phyloP scores from a whole-genome alignment of 106 monocot species.

The Dendrobium nobile region DNA sequence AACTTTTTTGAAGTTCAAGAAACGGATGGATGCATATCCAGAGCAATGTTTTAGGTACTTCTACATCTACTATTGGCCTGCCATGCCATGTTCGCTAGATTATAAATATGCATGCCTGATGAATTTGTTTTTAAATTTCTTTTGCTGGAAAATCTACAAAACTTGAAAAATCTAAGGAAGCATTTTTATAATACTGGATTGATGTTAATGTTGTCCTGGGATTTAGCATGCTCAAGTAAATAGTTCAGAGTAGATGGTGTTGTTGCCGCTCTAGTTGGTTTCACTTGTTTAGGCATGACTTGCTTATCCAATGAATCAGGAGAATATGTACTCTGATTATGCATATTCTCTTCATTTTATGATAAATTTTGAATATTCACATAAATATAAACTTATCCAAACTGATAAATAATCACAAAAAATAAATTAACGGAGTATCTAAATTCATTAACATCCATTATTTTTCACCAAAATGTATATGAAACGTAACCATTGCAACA shows the following conservation, averaged over 20 bases:
- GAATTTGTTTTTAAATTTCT: background rate
- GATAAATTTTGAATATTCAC: too few relatives aligned
- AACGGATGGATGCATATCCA: constrained; percentile 70
- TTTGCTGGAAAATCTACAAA: background rate
- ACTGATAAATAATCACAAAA: too few relatives aligned
- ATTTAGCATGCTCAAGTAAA: background rate
- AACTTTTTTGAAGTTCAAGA: constrained; percentile 95
- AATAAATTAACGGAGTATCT: too few relatives aligned
- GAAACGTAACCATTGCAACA: too few relatives aligned
- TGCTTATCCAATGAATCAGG: background rate
- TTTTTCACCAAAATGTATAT: too few relatives aligned
- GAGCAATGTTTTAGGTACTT: constrained; percentile 90
- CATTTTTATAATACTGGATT: background rate
- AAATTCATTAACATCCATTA: too few relatives aligned
- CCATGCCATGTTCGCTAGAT: background rate
- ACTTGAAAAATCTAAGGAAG: background rate
- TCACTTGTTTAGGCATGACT: background rate
- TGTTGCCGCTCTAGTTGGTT: background rate
- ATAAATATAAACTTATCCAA: too few relatives aligned
- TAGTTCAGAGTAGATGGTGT: background rate
- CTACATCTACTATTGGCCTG: background rate
- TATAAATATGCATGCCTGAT: background rate
- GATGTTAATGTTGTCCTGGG: background rate
- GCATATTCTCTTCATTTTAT: background rate
- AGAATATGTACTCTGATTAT: background rate